Conservation (phyloP, 345 rosid species). For the Zanthoxylum bungeanum region DNA sequence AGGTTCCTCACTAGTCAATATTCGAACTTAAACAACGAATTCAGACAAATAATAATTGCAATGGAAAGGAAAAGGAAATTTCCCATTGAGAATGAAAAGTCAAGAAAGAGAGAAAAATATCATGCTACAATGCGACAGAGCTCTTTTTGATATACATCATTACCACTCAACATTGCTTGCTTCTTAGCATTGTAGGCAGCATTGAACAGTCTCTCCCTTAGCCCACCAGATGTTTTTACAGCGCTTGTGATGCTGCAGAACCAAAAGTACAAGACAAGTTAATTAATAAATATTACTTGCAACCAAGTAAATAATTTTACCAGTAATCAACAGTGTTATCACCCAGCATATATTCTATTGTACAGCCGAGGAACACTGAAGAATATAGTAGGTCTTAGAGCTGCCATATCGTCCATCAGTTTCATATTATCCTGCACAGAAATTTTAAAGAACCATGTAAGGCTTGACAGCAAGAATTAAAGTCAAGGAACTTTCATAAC, state of each 20-base stretch:
- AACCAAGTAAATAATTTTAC: conserved; percentile 17
- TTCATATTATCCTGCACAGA: conserved; percentile 82
- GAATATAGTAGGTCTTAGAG: conserved; percentile 87
- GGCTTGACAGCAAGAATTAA: conserved; percentile 13
- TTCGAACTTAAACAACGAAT: not conserved
- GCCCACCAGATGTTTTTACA: conserved; percentile 76
- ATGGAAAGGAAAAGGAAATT: not conserved
- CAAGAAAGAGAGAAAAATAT: not conserved
- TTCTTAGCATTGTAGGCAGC: conserved; percentile 95
- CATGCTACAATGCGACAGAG: conserved; percentile 5
- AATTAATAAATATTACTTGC: conserved; percentile 8
- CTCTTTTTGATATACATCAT: conserved; percentile 12
- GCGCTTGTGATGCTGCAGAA: conserved; percentile 72
- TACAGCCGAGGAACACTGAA: conserved; percentile 95
- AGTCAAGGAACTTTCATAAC: not conserved
- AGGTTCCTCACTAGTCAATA: not conserved
- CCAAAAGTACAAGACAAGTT: conserved; percentile 18
- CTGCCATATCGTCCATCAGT: conserved; percentile 84
- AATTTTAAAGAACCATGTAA: conserved; percentile 9
- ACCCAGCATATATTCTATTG: conserved; percentile 93
- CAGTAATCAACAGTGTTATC: conserved; percentile 20
- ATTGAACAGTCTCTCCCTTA: conserved; percentile 83
- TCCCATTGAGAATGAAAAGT: not conserved
- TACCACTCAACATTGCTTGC: conserved; percentile 87
- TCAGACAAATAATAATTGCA: not conserved